Evolutionary conservation across 73 alveolate genomes (phyloP), one percentile per base, ranked within the genome.

Genomic region (Uronychia binucleata): DNA sequence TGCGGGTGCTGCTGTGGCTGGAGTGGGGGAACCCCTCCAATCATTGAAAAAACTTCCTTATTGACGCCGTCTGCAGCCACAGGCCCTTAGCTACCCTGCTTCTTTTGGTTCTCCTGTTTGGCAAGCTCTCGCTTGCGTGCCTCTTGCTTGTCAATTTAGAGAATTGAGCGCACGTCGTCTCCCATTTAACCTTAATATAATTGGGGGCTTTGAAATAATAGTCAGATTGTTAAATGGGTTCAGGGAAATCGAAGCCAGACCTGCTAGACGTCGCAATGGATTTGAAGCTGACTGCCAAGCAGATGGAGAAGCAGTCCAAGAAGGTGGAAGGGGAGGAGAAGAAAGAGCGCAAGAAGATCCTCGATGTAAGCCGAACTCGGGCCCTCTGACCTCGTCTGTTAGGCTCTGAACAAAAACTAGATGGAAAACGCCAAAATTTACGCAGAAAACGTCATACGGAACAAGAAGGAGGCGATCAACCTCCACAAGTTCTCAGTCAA

Each of bases 21-120:
- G n/a, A 93, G 74, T 58, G 95, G 95, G 28, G 97, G 97, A n/a
- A 91, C 96, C 86, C 96, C 97, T 19, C 96, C 96, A 46, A 94
- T 91, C 80, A 95, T 84, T 57, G 96, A 92, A 33, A 91, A 88
- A 74, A 95, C 93, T 77, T 95, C 99, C 46, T 97, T 82, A 86
- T 93, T 95, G 46, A 95, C 86, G 33, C 96, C 94, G 28, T 89
- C 95, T 78, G 77, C 34, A 28, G 60, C 13, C 59, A 13, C 35
- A 81, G 30, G 28, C 28, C 35, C 30, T n/a, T n/a, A n/a, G 33
- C 33, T 88, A 85, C 92, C 92, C 35, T 86, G 92, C 60, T 83
- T 77, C 60, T 77, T 89, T 58, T 60, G 78, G 75, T 60, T 78
- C 59, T 34, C 85, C 60, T 60, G 59, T 60, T 29, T 85, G 46